These are phyloP conservation scores for Strobilomyces dryophilus DNA, from an alignment of 768 basidiomycete genomes.

Conservation along the genomic window DNA sequence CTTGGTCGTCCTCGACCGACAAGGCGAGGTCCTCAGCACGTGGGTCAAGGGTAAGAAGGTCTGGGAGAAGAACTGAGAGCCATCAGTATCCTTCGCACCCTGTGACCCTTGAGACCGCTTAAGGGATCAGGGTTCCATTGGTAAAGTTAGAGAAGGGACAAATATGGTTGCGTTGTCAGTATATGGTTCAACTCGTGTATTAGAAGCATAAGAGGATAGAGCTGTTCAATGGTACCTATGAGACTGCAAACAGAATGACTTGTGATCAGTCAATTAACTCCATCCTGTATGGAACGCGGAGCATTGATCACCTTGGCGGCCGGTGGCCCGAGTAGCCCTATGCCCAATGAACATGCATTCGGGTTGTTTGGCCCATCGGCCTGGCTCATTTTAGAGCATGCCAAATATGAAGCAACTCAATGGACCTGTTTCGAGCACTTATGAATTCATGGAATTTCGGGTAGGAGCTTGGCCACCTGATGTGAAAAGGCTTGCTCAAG, in stretches of 20 bases:
- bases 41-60: slow-evolving; percentile 77
- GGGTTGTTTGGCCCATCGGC: too few relatives aligned
- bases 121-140: not conserved
- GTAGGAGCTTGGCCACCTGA: too few relatives aligned
- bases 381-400: too few relatives aligned
- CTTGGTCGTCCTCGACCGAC: slow-evolving; percentile 67
- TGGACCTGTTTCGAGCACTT: too few relatives aligned
- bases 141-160: not conserved
- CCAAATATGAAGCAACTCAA: too few relatives aligned
- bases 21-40: slow-evolving; percentile 62
- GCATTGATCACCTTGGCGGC: not conserved
- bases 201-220: not conserved
- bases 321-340: not conserved
- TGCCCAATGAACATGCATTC: not conserved
- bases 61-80: slow-evolving; percentile 44
- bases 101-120: not conserved
- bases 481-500: too few relatives aligned
- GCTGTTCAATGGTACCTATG: not conserved
- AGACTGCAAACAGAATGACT: not conserved
- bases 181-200: not conserved
- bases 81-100: not conserved
- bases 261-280: not conserved
- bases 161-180: not conserved
- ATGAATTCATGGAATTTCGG: too few relatives aligned
- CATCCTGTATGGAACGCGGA: not conserved